Conservation (phyloP, 176 grass and related monocot species). For the Aegilops tauschii region DNA sequence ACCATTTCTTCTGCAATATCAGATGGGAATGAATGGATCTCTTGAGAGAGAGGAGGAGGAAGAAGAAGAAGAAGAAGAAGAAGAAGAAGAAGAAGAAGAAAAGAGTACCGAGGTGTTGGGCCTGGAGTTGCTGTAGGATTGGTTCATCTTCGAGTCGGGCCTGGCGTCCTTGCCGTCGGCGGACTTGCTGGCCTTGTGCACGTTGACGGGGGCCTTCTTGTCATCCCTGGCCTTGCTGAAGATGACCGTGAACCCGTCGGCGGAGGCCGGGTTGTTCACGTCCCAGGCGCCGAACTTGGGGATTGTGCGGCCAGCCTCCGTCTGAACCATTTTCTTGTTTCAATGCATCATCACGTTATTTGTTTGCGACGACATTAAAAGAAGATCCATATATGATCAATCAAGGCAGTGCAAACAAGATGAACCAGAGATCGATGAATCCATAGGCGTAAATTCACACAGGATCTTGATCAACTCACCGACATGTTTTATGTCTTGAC, state of each 20-base stretch:
- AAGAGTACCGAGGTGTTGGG: constrained; percentile 38
- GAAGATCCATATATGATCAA: background rate
- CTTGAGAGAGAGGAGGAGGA: background rate
- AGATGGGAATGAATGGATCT: background rate
- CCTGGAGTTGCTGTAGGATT: constrained; percentile 35
- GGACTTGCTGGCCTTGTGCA: constrained; percentile 34
- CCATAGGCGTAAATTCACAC: background rate
- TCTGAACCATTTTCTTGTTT: constrained; percentile 24
- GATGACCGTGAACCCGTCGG: constrained; percentile 86
- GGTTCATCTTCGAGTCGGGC: constrained; percentile 16
- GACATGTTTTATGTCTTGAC: constrained; percentile 38
- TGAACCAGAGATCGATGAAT: background rate
- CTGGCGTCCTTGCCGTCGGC: constrained; percentile 50
- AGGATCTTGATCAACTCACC: constrained; percentile 32
- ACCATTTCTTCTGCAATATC: constrained; percentile 76
- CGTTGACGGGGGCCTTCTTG: constrained; percentile 50
- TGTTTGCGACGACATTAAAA: background rate
- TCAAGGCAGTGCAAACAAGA: background rate
- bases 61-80: background rate
- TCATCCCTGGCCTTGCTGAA: constrained; percentile 97
- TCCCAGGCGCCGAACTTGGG: constrained; percentile 93
- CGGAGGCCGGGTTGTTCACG: constrained; percentile 83
- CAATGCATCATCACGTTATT: too few relatives aligned
- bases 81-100: too few relatives aligned
- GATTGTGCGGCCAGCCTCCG: constrained; percentile 53